Conservation (phyloP, 345 rosid genomes). For the Dipteronia dyeriana region DNA sequence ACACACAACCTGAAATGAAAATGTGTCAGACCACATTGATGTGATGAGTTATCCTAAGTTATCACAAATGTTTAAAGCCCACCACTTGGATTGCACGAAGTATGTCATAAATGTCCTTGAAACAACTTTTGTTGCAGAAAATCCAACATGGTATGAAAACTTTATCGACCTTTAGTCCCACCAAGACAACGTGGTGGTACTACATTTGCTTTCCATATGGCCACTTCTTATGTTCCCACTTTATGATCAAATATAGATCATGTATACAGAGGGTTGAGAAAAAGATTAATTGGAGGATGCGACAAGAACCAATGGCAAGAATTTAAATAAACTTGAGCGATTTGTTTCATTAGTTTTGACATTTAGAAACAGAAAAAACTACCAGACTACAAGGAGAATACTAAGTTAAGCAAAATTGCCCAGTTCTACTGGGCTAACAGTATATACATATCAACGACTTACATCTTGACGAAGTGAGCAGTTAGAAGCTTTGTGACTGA, state of each 20-base stretch:
- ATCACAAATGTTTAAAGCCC: neutral
- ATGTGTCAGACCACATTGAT: conserved; percentile 10
- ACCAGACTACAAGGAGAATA: conserved; percentile 12
- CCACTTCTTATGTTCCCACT: conserved; percentile 19
- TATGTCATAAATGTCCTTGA: neutral
- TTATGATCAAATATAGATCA: neutral
- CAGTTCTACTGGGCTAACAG: conserved; percentile 27
- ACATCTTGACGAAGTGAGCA: conserved; percentile 52
- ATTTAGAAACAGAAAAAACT: conserved; percentile 18
- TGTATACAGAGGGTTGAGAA: neutral
- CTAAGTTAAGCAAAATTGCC: conserved; percentile 43
- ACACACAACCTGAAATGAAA: neutral
- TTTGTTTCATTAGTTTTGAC: conserved; percentile 22
- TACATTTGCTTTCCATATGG: conserved; percentile 15
- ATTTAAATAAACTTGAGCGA: conserved; percentile 11
- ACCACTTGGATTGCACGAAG: neutral
- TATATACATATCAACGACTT: conserved; percentile 31
- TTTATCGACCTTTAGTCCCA: conserved; percentile 12
- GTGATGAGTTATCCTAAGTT: neutral
- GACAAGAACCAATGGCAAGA: neutral
- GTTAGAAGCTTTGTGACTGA: conserved; percentile 50
- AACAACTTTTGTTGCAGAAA: neutral
- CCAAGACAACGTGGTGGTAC: conserved; percentile 7
- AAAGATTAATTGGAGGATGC: neutral
- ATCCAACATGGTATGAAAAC: conserved; percentile 15